Base-by-base conservation (phyloP, 352 stramenopile genomes). In the Globisporangium paroecandrum region DNA sequence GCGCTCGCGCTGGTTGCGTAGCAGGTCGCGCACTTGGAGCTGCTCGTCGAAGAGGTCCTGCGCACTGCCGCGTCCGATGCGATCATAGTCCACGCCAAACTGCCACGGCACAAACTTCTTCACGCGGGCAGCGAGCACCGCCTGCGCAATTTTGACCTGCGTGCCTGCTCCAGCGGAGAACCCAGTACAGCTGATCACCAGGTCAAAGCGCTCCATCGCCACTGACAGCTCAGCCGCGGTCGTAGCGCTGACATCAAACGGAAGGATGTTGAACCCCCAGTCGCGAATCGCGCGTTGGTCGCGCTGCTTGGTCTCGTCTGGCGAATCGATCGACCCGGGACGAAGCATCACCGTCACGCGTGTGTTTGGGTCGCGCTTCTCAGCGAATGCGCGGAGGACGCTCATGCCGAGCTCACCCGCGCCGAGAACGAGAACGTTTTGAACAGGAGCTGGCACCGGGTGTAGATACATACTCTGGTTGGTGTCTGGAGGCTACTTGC, bases 21-120 rank as follows among this genome's bases (percentile, higher is more conserved):
- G 55, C 55, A 69, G 8, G n/a, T 64, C 64, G n/a, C 64, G 64
- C 24, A 65, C 64, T n/a, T 64, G 32, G 43, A 69, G 64, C 22
- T 69, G 55, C 46, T 69, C 64, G 29, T 69, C 64, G 34, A 69
- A 69, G 34, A 69, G 58, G 3, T 69, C 64, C 13, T 69, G 64
- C 4, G 64, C 64, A 20, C 36, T 58, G 27, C 55, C 38, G 10
- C 29, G 43, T 27, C 64, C 64, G 32, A 69, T 69, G 7, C 20
- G 27, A 27, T 69, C 64, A n/a, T 69, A 69, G 55, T 69, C 64
- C 10, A 69, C 32, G 32, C 64, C 64, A 51, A 69, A 69, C 64
- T 65, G 64, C 64, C 64, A 69, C 32, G 64, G 64, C 20, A 69
- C 46, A 15, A 69, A 69, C 24, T 49, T 55, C 22, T 57, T 25